Conservation (phyloP, 495 filamentous ascomycete genomes). For the Aspergillus indologenus region DNA sequence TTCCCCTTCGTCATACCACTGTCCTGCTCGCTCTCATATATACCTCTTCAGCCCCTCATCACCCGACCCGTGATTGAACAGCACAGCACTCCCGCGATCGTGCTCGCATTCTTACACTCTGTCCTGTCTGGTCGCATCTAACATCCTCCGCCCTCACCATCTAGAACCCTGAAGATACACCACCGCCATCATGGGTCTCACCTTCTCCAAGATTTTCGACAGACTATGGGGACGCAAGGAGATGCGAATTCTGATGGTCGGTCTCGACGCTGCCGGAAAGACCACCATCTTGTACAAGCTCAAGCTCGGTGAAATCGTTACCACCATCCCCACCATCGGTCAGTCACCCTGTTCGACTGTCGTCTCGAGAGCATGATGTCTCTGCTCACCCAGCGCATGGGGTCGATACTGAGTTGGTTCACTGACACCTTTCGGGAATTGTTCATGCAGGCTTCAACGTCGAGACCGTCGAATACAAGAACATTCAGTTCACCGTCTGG, state of each 20-base stretch:
- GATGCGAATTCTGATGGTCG: conserved; percentile 99
- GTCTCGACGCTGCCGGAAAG: conserved; percentile 98
- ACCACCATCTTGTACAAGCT: conserved; percentile 99
- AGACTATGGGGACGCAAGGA: conserved; percentile 98
- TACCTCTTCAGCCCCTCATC: conserved; percentile 4
- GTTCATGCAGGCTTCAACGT: conserved; percentile 86
- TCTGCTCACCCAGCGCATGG: background rate
- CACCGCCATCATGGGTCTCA: conserved; percentile 84
- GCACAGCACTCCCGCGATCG: conserved; percentile 1
- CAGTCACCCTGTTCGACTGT: conserved; percentile 43
- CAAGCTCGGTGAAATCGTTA: conserved; percentile 99
- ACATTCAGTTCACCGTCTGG: conserved; percentile 99
- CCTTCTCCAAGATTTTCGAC: conserved; percentile 90
- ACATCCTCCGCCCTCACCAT: conserved; percentile 20
- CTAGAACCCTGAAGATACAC: conserved; percentile 30
- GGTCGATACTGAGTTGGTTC: conserved; percentile 10
- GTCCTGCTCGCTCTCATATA: conserved; percentile 7
- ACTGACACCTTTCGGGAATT: background rate
- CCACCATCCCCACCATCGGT: conserved; percentile 99
- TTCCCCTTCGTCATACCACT: conserved; percentile 12
- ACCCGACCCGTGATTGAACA: background rate
- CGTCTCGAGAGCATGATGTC: conserved; percentile 5
- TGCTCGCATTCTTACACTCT: conserved; percentile 8
- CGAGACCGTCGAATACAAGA: conserved; percentile 99
- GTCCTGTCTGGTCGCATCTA: conserved; percentile 17